Percentiles rank a stretch among this genome's conserved stretches.
Evolutionary conservation across 805 yeast species (phyloP).

Genomic region (Scheffersomyces spartinae): DNA sequence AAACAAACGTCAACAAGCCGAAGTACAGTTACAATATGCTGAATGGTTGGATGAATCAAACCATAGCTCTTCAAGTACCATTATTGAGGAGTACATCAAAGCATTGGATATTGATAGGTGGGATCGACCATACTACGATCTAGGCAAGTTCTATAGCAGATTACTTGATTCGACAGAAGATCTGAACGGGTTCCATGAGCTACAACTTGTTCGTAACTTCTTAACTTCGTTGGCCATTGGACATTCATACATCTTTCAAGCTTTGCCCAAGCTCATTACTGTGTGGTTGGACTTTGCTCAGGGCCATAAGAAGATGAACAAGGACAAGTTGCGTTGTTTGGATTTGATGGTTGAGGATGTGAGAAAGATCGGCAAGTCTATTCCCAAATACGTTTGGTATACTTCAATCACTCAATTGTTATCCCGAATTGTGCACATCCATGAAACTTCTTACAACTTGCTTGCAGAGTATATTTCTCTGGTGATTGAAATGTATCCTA

Average conservation of each 20-base stretch:
- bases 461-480: slow-evolving; percentile 46
- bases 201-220: slow-evolving; percentile 43
- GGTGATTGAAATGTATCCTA: slow-evolving; percentile 59
- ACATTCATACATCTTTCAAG: slow-evolving; percentile 60
- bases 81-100: slow-evolving; percentile 54
- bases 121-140: slow-evolving; percentile 71
- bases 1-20: slow-evolving; percentile 13
- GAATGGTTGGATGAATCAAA: slow-evolving; percentile 84
- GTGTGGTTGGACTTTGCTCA: slow-evolving; percentile 78
- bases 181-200: slow-evolving; percentile 40
- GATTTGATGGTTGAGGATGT: slow-evolving; percentile 37
- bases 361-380: slow-evolving; percentile 29
- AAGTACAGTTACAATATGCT: slow-evolving; percentile 66
- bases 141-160: slow-evolving; percentile 73
- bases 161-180: slow-evolving; percentile 45
- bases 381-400: slow-evolving; percentile 56
- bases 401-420: slow-evolving; percentile 77
- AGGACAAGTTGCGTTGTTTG: slow-evolving; percentile 19
- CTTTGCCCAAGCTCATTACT: slow-evolving; percentile 81
- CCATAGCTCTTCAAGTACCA: slow-evolving; percentile 64
- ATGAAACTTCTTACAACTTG: slow-evolving; percentile 41
- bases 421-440: slow-evolving; percentile 63
- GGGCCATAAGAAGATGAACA: slow-evolving; percentile 10
- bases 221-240: slow-evolving; percentile 51
- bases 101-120: slow-evolving; percentile 49